Conservation (phyloP, 768 basidiomycete species). For the Albatrellus ellisii region DNA sequence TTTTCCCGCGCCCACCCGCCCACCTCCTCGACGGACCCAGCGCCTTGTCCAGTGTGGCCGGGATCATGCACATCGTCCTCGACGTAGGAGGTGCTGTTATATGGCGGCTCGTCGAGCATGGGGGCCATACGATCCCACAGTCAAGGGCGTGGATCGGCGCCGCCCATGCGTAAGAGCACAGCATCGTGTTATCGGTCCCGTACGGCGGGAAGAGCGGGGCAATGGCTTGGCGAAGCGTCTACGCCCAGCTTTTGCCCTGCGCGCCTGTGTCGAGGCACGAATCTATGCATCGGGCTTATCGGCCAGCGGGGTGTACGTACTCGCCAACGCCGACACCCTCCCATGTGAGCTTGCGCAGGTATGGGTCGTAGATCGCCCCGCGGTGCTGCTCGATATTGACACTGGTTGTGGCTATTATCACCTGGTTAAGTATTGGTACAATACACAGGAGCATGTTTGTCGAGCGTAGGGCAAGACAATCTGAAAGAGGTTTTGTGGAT, state of each 20-base stretch:
- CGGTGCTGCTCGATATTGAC: too few relatives aligned
- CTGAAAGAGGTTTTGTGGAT: too few relatives aligned
- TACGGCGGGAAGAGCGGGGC: slow-evolving; percentile 2
- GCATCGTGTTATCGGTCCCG: slow-evolving; percentile 33
- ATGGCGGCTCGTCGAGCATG: slow-evolving; percentile 43
- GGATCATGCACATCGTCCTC: slow-evolving; percentile 1
- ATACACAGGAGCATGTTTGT: too few relatives aligned
- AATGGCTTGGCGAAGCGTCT: slow-evolving; percentile 4
- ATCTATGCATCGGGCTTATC: slow-evolving; percentile 35
- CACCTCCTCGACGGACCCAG: slow-evolving; percentile 6
- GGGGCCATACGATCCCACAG: slow-evolving; percentile 76
- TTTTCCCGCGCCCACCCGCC: slow-evolving; percentile 2
- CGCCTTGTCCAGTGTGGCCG: slow-evolving; percentile 8
- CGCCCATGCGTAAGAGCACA: slow-evolving; percentile 78
- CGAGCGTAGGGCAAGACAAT: too few relatives aligned
- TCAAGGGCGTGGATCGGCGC: slow-evolving; percentile 61
- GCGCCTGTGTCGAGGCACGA: slow-evolving; percentile 37
- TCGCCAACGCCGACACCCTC: slow-evolving; percentile 54
- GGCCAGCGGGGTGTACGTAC: slow-evolving; percentile 29
- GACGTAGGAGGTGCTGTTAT: slow-evolving; percentile 9
- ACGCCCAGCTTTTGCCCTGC: background rate
- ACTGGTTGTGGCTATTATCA: too few relatives aligned
- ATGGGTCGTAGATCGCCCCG: slow-evolving; percentile 78
- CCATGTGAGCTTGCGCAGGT: slow-evolving; percentile 75
- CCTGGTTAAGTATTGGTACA: too few relatives aligned